Evolutionary conservation across 2,329 filamentous ascomycete genomes (phyloP).

Genomic region (Aspergillus sp.): DNA sequence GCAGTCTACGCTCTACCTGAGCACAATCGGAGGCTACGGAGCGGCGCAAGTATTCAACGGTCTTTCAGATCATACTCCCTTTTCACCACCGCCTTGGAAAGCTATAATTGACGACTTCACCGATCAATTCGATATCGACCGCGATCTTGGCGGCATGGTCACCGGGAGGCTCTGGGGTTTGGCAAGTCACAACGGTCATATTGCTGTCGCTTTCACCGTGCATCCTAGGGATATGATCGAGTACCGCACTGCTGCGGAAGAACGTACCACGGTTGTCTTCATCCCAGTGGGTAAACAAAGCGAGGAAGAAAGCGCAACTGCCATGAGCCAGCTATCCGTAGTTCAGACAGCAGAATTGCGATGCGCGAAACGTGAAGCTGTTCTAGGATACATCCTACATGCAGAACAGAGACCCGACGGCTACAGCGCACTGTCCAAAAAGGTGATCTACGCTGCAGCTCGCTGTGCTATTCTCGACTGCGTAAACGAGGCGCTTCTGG

Average conservation of each 20-base stretch:
- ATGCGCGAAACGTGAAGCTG: constrained; percentile 14
- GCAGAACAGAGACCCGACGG: constrained; percentile 9
- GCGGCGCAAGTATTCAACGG: constrained; percentile 10
- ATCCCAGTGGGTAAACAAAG: constrained; percentile 9
- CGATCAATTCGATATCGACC: constrained; percentile 43
- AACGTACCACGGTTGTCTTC: constrained; percentile 37
- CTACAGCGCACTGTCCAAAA: constrained; percentile 19
- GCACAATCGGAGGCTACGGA: constrained; percentile 23
- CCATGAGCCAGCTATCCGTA: constrained; percentile 7
- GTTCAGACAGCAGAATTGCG: constrained; percentile 10
- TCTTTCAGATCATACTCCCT: constrained; percentile 1
- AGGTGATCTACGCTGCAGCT: constrained; percentile 29
- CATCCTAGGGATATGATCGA: constrained; percentile 54
- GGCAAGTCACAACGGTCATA: constrained; percentile 41
- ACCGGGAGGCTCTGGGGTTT: constrained; percentile 51
- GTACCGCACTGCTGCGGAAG: constrained; percentile 45
- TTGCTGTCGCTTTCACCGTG: constrained; percentile 45
- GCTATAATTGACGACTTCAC: constrained; percentile 24
- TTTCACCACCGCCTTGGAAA: constrained; percentile 20
- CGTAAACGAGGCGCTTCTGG: constrained; percentile 15
- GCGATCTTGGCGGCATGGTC: constrained; percentile 45
- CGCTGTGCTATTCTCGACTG: constrained; percentile 29
- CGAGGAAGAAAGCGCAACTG: constrained; percentile 6
- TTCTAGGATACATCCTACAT: constrained; percentile 24
- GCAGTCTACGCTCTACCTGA: constrained; percentile 21